These are phyloP conservation scores for Hippophae tibetana DNA, from an alignment of 306 rosid genomes.

Conservation along the genomic window DNA sequence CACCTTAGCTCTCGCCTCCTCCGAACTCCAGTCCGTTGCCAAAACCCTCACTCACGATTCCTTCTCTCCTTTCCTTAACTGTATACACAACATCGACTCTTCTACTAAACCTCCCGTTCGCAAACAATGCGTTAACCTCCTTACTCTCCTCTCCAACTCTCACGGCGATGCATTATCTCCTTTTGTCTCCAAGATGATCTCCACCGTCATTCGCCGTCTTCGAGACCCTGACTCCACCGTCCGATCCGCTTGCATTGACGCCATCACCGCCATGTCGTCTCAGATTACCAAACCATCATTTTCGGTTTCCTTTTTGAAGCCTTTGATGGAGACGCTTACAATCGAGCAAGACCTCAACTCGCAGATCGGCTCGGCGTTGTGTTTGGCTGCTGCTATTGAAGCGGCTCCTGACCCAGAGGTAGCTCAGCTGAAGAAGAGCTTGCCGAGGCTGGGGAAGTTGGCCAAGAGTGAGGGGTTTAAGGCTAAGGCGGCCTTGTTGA, in stretches of 20 bases:
- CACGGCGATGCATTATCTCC: slow-evolving; percentile 81
- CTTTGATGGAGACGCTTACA: slow-evolving; percentile 70
- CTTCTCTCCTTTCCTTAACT: slow-evolving; percentile 63
- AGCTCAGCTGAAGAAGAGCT: slow-evolving; percentile 40
- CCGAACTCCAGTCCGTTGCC: slow-evolving; percentile 76
- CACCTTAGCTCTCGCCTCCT: slow-evolving; percentile 63
- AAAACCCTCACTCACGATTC: slow-evolving; percentile 39
- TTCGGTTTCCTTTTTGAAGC: slow-evolving; percentile 51
- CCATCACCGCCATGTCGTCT: slow-evolving; percentile 67
- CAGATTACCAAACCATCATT: slow-evolving; percentile 64
- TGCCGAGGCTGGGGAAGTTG: slow-evolving; percentile 68
- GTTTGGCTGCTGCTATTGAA: slow-evolving; percentile 81
- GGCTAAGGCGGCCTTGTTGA: slow-evolving; percentile 71
- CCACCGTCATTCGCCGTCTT: slow-evolving; percentile 75
- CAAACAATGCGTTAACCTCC: slow-evolving; percentile 63
- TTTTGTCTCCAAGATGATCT: slow-evolving; percentile 58
- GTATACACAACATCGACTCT: slow-evolving; percentile 79
- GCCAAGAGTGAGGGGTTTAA: slow-evolving; percentile 64
- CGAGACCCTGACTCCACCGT: slow-evolving; percentile 77
- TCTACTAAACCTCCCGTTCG: slow-evolving; percentile 80
- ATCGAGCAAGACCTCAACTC: slow-evolving; percentile 69
- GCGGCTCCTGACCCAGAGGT: slow-evolving; percentile 66
- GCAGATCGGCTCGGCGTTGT: slow-evolving; percentile 93
- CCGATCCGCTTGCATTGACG: slow-evolving; percentile 74
- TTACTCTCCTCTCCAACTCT: slow-evolving; percentile 44